Evolutionary conservation across 306 rosid genomes (phyloP), one percentile per base, ranked within the genome.

Genomic region (Medicago ruthenica): DNA sequence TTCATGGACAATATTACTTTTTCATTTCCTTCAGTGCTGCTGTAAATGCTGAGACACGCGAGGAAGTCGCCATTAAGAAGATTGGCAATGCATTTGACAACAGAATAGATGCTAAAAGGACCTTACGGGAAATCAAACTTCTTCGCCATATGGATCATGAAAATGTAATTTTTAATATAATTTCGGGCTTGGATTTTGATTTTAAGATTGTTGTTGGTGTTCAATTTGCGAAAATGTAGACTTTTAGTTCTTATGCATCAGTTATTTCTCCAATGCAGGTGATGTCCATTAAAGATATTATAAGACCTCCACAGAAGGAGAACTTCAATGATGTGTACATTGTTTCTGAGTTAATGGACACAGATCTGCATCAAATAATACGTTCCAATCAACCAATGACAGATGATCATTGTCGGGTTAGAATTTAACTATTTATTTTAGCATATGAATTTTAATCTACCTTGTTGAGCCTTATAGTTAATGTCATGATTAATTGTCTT

Each of bases 61-160:
- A 93, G 86, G 97, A 89, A 82, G 97, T 93, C 74, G 98, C 98
- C 67, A 93, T 93, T 82, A 93, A 93, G 97, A 93, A 93, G 93
- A 80, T 93, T 80, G 98, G 98, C 45, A 93, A 93, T 82, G 97
- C 98, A 81, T 93, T 93, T 83, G 98, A 93, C 87, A 93, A 93
- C 87, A 87, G 93, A 84, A 91, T 93, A 73, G 97, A 93, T 73
- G 97, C 97, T 77, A 93, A 93, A 80, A 88, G 98, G 90, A 93
- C 92, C 76, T 81, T 93, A 45, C 93, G 98, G 20, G 98, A 93
- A 88, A 93, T 93, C 55, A 93, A 93, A 83, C 96, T 93, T 82
- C 98, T 93, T 73, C 93, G 78, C 44, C 98, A 93, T 84, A 87
- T 93, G 98, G 93, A 88, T 82, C 98, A 91, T 83, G 97, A 90